Percentiles rank a stretch among this genome's conserved stretches.
phyloP scores from a whole-genome alignment of 2,329 filamentous ascomycete species.

The Xylariales sp. region DNA sequence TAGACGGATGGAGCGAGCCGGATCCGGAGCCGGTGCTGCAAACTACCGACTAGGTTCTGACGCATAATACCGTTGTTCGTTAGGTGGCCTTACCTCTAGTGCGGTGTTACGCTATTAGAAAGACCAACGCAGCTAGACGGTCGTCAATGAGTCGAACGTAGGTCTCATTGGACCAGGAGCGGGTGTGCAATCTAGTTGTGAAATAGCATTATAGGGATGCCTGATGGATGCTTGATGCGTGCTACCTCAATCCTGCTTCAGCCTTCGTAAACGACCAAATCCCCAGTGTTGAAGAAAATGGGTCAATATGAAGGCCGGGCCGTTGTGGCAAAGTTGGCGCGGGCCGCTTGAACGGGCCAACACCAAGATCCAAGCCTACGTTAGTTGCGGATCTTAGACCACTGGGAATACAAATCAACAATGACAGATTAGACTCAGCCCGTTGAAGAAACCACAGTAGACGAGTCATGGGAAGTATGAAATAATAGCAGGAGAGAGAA shows the following conservation, averaged over 20 bases:
- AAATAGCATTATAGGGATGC: neutral
- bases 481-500: constrained; percentile 10
- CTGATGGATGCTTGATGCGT: neutral
- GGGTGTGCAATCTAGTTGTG: constrained; percentile 4
- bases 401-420: constrained; percentile 11
- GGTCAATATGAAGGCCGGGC: constrained; percentile 23
- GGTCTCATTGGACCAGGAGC: constrained; percentile 19
- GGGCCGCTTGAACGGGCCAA: constrained; percentile 39
- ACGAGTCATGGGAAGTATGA: constrained; percentile 22
- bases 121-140: constrained; percentile 7
- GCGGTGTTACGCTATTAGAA: constrained; percentile 11
- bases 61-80: constrained; percentile 16
- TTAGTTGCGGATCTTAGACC: constrained; percentile 29
- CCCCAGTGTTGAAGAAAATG: constrained; percentile 27
- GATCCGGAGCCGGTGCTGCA: constrained; percentile 15
- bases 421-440: constrained; percentile 12
- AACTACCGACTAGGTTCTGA: constrained; percentile 23
- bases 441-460: constrained; percentile 6
- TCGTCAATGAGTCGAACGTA: neutral
- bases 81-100: constrained; percentile 11
- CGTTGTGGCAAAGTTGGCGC: constrained; percentile 37
- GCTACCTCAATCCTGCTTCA: constrained; percentile 26
- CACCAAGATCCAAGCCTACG: constrained; percentile 29
- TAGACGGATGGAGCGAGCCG: constrained; percentile 17
- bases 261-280: constrained; percentile 34